Base-by-base conservation (phyloP, 1,284 basidiomycete genomes). In the Austroboletus olivaceoglutinosus region DNA sequence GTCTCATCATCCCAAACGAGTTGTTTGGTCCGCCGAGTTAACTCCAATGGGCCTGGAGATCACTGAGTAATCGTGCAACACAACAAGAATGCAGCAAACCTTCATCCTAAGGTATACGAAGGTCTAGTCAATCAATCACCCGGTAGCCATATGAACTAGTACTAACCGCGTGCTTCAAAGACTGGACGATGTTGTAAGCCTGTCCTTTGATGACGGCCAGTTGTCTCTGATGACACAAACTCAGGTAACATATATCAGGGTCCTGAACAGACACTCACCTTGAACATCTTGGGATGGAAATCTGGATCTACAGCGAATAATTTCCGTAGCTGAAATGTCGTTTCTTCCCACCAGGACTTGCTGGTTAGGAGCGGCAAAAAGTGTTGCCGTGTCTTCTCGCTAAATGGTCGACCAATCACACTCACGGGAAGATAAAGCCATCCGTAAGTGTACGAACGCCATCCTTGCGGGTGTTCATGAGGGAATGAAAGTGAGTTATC, bases 401-500 rank as follows among this genome's bases (percentile, higher is more conserved):
- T 90, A 68, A 94, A 95, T 3, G 91, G 91, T 46, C 80, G 76
- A 15, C 90, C 90, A 59, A 96, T 91, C 50, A 94, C 69, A 53
- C 86, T 90, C 43, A 93, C 88, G 0, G 92, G 92, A 9, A 96
- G 78, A 65, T 86, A 93, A 29, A 97, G 72, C 93, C 93, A 94
- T 27, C 93, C 93, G 61, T 93, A 96, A 0, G 91, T 91, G 64
- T 91, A 95, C 21, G 86, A 86, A 33, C 93, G 81, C 87, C 92
- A 94, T 22, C 93, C 93, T 55, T 84, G 82, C 0, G 93, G 93
- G 62, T 95, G 89, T 61, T 91, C 86, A 56, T 91, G 89, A 37
- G 89, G 93, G 64, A 95, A 97, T 1, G 91, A 91, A 23, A 97
- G 79, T 1, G 90, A 93, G 65, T 96, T 96, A 65, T 96, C 93